Evolutionary conservation across 164 flowering plant species (phyloP).

Genomic region (Magnolia kwangsiensis): DNA sequence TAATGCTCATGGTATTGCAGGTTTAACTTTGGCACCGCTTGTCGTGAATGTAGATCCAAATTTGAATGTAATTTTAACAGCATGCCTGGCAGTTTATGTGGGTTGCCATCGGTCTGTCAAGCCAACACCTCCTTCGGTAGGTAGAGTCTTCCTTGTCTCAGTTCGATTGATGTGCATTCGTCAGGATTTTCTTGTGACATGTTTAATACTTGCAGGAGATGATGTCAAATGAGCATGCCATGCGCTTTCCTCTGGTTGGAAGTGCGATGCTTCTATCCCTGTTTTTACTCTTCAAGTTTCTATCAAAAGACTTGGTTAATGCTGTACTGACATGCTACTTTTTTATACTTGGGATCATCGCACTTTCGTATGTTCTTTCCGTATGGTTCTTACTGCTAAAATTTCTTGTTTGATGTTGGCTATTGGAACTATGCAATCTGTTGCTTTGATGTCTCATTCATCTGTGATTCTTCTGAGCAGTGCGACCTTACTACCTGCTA

Average conservation of each 20-base stretch:
- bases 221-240: constrained; percentile 96
- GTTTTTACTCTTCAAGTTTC: constrained; percentile 90
- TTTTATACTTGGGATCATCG: constrained; percentile 88
- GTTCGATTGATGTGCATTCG: background rate
- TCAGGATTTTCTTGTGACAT: background rate
- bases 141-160: constrained; percentile 20
- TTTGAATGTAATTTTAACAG: constrained; percentile 87
- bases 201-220: constrained; percentile 62
- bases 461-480: constrained; percentile 26
- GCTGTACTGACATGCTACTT: constrained; percentile 93
- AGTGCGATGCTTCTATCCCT: constrained; percentile 93
- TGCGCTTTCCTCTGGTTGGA: constrained; percentile 96
- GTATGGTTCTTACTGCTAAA: constrained; percentile 3
- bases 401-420: background rate
- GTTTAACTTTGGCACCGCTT: constrained; percentile 85
- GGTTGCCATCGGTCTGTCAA: constrained; percentile 96
- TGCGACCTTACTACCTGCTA: constrained; percentile 82
- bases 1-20: constrained; percentile 33
- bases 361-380: constrained; percentile 79
- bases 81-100: constrained; percentile 82
- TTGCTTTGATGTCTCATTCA: background rate
- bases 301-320: constrained; percentile 94
- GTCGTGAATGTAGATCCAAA: constrained; percentile 85
- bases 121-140: constrained; percentile 92
- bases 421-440: background rate